phyloP scores from a whole-genome alignment of 1,139 yeast species.

The Spencermartinsiella ligniputridi region DNA sequence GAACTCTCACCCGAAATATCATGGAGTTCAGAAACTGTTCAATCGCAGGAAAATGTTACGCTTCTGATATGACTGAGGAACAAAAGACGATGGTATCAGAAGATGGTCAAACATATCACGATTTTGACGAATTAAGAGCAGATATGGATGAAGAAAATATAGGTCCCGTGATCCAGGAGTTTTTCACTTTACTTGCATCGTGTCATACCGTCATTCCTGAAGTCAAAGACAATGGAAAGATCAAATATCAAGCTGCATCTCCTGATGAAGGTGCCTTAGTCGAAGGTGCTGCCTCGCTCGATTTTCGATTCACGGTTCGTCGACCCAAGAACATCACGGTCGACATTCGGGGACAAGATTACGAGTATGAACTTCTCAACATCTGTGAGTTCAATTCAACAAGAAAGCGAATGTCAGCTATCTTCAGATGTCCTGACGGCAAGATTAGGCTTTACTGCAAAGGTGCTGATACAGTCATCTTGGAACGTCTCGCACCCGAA shows the following conservation, averaged over 20 bases:
- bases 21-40: slow-evolving; percentile 97
- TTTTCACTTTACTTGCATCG: slow-evolving; percentile 78
- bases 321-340: slow-evolving; percentile 80
- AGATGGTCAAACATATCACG: slow-evolving; percentile 73
- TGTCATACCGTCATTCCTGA: slow-evolving; percentile 99
- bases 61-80: slow-evolving; percentile 88
- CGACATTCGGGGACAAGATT: slow-evolving; percentile 44
- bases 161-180: slow-evolving; percentile 71
- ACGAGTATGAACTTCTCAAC: slow-evolving; percentile 73
- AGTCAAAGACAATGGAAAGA: slow-evolving; percentile 45
- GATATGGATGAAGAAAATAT: slow-evolving; percentile 45
- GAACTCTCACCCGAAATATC: slow-evolving; percentile 88
- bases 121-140: slow-evolving; percentile 58
- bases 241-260: slow-evolving; percentile 96
- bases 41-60: slow-evolving; percentile 88
- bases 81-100: slow-evolving; percentile 65
- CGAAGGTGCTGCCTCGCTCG: slow-evolving; percentile 89
- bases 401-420: slow-evolving; percentile 95
- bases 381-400: slow-evolving; percentile 97
- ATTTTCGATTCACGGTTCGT: slow-evolving; percentile 79
- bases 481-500: slow-evolving; percentile 71
- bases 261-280: slow-evolving; percentile 99
- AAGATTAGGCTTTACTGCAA: slow-evolving; percentile 83
- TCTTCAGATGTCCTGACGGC: slow-evolving; percentile 93
- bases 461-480: slow-evolving; percentile 96